These are phyloP conservation scores for Talaromyces liani DNA, from an alignment of 495 filamentous ascomycete species.

Conservation along the genomic window DNA sequence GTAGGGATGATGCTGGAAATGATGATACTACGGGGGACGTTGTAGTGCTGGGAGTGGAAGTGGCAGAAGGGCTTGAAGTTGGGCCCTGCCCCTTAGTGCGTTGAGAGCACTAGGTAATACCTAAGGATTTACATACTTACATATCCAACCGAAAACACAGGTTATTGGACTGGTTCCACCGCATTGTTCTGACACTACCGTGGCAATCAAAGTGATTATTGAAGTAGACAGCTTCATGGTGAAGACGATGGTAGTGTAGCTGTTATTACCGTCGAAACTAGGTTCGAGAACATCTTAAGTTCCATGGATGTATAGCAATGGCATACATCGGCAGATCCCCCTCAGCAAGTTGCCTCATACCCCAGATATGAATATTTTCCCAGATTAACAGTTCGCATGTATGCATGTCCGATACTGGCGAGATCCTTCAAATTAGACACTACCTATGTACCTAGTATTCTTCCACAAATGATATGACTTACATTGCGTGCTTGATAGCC, in stretches of 20 bases:
- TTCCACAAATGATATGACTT: neutral
- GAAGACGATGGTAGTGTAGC: neutral
- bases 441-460: neutral
- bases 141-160: conserved; percentile 31
- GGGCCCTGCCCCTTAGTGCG: conserved; percentile 11
- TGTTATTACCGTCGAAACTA: neutral
- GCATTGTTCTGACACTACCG: conserved; percentile 25
- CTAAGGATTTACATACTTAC: conserved; percentile 25
- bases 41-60: neutral
- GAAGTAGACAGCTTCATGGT: neutral
- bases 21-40: neutral
- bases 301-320: neutral
- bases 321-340: neutral
- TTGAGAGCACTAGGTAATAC: conserved; percentile 32
- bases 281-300: neutral
- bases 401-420: neutral
- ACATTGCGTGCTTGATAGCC: neutral
- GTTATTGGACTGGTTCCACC: conserved; percentile 30
- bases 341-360: neutral
- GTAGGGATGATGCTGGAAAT: conserved; percentile 9
- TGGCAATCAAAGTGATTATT: neutral
- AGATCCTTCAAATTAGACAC: neutral
- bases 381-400: neutral
- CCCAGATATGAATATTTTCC: neutral
- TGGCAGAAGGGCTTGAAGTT: neutral